phyloP scores from a whole-genome alignment of 1,139 yeast genomes.

The Groenewaldozyma auringiensis region DNA sequence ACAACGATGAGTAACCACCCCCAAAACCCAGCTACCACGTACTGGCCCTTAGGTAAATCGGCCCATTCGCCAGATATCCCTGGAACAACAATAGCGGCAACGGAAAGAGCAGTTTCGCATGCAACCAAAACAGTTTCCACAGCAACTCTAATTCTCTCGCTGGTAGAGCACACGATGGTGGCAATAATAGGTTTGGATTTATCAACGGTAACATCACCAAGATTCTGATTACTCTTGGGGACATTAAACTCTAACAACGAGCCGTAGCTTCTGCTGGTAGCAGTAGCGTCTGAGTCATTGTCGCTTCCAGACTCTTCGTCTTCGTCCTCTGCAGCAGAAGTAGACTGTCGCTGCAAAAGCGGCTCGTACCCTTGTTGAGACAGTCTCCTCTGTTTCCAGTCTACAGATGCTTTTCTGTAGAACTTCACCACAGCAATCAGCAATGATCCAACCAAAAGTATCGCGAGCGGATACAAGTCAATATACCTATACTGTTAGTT shows the following conservation, averaged over 20 bases:
- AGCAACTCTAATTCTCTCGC: slow-evolving; percentile 24
- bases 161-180: slow-evolving; percentile 23
- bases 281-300: slow-evolving; percentile 5
- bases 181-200: slow-evolving; percentile 19
- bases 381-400: slow-evolving; percentile 7
- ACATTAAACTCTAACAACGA: slow-evolving; percentile 11
- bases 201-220: slow-evolving; percentile 12
- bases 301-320: slow-evolving; percentile 5
- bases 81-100: slow-evolving; percentile 35
- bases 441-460: slow-evolving; percentile 16
- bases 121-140: slow-evolving; percentile 20
- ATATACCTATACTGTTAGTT: slow-evolving; percentile 18
- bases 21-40: slow-evolving; percentile 48
- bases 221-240: not conserved
- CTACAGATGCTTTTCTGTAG: slow-evolving; percentile 4
- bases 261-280: slow-evolving; percentile 14
- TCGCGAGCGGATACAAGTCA: slow-evolving; percentile 19
- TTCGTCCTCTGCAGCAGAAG: slow-evolving; percentile 4
- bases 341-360: slow-evolving; percentile 10
- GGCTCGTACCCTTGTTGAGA: slow-evolving; percentile 21
- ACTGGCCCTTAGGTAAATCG: slow-evolving; percentile 31
- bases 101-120: slow-evolving; percentile 17
- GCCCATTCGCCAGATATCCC: slow-evolving; percentile 38
- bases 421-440: slow-evolving; percentile 1
- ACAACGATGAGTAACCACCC: slow-evolving; percentile 46